Evolutionary conservation across 768 basidiomycete species (phyloP).

Genomic region (Lentinula guzmanii): DNA sequence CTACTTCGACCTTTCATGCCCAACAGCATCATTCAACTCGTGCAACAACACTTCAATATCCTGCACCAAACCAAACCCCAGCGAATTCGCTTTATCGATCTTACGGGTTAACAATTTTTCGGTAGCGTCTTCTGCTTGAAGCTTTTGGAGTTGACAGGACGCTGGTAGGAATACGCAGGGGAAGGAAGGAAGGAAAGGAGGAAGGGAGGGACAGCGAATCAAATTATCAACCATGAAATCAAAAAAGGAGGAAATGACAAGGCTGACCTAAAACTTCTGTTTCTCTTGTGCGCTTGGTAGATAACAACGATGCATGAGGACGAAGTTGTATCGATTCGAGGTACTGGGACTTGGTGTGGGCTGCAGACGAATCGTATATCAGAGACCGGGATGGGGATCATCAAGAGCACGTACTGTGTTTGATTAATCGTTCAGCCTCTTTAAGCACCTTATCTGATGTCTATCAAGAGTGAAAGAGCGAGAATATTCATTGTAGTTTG

Average conservation of each 20-base stretch:
- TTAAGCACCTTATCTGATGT: not conserved
- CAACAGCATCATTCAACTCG: conserved; percentile 10
- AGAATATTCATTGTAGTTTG: not conserved
- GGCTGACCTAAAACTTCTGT: not conserved
- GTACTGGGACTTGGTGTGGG: not conserved
- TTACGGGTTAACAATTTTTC: conserved; percentile 14
- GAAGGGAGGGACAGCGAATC: not conserved
- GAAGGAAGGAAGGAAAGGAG: not conserved
- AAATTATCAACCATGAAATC: not conserved
- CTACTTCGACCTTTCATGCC: not conserved
- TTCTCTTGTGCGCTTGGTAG: not conserved
- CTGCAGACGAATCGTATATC: not conserved
- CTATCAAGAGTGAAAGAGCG: not conserved
- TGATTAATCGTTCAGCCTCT: not conserved
- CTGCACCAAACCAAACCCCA: conserved; percentile 10
- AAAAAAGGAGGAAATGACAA: not conserved
- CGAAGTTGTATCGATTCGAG: not conserved
- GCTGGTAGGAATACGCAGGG: not conserved
- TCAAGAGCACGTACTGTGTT: not conserved
- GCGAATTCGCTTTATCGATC: conserved; percentile 13
- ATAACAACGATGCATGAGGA: not conserved
- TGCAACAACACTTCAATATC: conserved; percentile 15
- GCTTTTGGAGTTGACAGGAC: not conserved
- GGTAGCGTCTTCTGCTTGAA: conserved; percentile 6
- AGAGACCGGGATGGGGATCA: not conserved